Base-by-base conservation (phyloP, 768 basidiomycete species). In the Mycena venus region DNA sequence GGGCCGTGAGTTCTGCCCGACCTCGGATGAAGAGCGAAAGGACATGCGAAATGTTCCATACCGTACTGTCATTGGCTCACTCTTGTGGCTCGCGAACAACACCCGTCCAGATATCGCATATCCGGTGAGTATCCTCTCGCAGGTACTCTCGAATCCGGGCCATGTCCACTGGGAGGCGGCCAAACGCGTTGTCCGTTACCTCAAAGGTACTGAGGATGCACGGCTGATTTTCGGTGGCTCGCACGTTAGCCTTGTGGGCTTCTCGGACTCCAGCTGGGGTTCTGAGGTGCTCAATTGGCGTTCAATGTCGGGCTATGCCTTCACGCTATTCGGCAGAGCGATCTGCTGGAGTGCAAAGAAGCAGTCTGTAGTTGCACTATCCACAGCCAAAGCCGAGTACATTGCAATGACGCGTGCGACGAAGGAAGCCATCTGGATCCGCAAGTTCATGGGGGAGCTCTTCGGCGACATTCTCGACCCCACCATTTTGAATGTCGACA, bases 341-440 rank as follows among this genome's bases (percentile, higher is more conserved):
- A 77, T 88, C 8, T 74, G 76, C 14, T 88, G 87, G 85, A 51
- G n/a, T n/a, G n/a, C n/a, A n/a, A n/a, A n/a, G n/a, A n/a, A n/a
- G n/a, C n/a, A n/a, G n/a, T n/a, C n/a, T n/a, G n/a, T n/a, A n/a
- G n/a, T n/a, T n/a, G n/a, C n/a, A n/a, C n/a, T n/a, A n/a, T n/a
- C n/a, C n/a, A n/a, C n/a, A n/a, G n/a, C n/a, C n/a, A n/a, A n/a
- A n/a, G n/a, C n/a, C n/a, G n/a, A n/a, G n/a, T n/a, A n/a, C n/a
- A n/a, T n/a, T n/a, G n/a, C n/a, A n/a, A n/a, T n/a, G n/a, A n/a
- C n/a, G n/a, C n/a, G n/a, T n/a, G n/a, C n/a, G n/a, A n/a, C n/a
- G n/a, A n/a, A n/a, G n/a, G n/a, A n/a, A n/a, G n/a, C n/a, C n/a
- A n/a, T n/a, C n/a, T n/a, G n/a, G n/a, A n/a, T n/a, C n/a, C n/a